These are phyloP conservation scores for Macadamia integrifolia DNA, from an alignment of 164 flowering plant genomes.

Conservation along the genomic window DNA sequence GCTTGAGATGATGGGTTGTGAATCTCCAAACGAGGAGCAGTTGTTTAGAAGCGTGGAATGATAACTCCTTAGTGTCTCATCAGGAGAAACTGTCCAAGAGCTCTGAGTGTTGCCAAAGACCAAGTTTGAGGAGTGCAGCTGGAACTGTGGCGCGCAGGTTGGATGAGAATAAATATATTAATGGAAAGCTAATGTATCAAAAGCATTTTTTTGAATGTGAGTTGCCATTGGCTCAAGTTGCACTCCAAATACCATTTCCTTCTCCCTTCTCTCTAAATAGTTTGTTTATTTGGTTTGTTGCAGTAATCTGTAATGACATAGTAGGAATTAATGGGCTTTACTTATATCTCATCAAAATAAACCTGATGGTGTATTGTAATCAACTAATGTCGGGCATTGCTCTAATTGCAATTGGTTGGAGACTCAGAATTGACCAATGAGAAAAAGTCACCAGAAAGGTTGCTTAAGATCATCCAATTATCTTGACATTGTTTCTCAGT, in stretches of 20 bases:
- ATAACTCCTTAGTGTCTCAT: conserved; percentile 15
- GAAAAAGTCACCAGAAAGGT: no score
- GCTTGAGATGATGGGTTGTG: conserved; percentile 9
- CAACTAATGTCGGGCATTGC: no score
- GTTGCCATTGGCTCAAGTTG: not conserved
- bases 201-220: conserved; percentile 17
- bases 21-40: conserved; percentile 18
- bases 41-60: conserved; percentile 14
- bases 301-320: no score
- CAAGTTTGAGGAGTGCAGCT: conserved; percentile 26
- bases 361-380: no score
- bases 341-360: no score
- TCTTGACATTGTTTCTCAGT: no score
- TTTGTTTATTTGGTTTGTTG: not conserved
- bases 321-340: no score
- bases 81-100: conserved; percentile 43
- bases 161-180: conserved; percentile 37
- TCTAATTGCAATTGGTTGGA: no score
- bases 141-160: conserved; percentile 35
- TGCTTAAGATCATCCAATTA: no score
- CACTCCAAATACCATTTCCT: not conserved
- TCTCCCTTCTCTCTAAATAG: not conserved
- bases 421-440: no score
- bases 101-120: conserved; percentile 43
- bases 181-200: conserved; percentile 30